A percentile compares a stretch with the other conserved stretches of the same genome.
These are phyloP conservation scores for Parasarocladium wereldwijsianum DNA, from an alignment of 2,329 filamentous ascomycete species.

Conservation along the genomic window DNA sequence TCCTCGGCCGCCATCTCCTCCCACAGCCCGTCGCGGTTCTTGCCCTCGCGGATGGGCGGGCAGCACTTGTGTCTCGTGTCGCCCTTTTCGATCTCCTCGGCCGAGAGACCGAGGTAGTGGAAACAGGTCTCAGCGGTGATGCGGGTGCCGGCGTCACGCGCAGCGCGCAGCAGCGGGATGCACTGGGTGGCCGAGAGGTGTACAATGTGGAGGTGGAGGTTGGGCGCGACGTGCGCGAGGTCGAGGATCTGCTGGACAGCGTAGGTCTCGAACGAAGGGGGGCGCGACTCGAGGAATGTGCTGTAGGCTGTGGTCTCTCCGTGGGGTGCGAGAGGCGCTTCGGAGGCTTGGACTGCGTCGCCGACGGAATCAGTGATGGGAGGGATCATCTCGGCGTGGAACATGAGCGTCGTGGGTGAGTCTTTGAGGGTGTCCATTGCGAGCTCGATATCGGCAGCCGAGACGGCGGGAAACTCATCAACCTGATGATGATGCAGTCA, in stretches of 20 bases:
- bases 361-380: conserved; percentile 67
- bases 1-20: conserved; percentile 55
- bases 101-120: conserved; percentile 77
- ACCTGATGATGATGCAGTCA: conserved; percentile 37
- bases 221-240: conserved; percentile 64
- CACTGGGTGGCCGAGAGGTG: conserved; percentile 82
- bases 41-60: conserved; percentile 69
- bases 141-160: conserved; percentile 58
- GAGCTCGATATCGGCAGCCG: conserved; percentile 58
- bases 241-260: conserved; percentile 78
- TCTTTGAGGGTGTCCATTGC: conserved; percentile 72
- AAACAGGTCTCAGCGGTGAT: conserved; percentile 94
- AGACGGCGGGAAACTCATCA: conserved; percentile 91
- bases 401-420: conserved; percentile 86
- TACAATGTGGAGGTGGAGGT: conserved; percentile 81
- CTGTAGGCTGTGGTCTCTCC: conserved; percentile 66
- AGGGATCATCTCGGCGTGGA: conserved; percentile 98
- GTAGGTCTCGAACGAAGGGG: conserved; percentile 79
- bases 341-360: conserved; percentile 57
- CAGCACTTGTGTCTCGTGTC: conserved; percentile 94
- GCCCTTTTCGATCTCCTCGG: conserved; percentile 68
- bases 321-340: conserved; percentile 53
- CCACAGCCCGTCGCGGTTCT: conserved; percentile 81
- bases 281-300: conserved; percentile 84
- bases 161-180: conserved; percentile 65